Percentiles rank a stretch among this genome's conserved stretches.
Conservation (phyloP, 352 stramenopile species). For the Phytophthora vignae region DNA sequence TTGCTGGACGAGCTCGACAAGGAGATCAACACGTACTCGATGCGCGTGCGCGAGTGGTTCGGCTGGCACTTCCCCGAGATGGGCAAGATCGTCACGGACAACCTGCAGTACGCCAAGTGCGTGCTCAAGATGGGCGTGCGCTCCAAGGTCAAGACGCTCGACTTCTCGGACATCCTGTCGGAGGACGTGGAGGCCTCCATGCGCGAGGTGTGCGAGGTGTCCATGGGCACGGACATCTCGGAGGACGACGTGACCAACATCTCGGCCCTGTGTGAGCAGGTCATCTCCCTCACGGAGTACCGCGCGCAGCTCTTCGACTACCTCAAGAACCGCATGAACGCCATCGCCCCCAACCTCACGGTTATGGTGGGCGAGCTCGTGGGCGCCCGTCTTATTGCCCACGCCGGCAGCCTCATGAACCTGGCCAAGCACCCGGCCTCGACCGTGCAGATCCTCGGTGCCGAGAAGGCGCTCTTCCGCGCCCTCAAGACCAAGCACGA, state of each 20-base stretch:
- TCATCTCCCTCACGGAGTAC: conserved; percentile 91
- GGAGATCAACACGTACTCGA: conserved; percentile 99
- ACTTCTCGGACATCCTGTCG: conserved; percentile 92
- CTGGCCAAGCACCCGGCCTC: conserved; percentile 99
- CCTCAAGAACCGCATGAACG: conserved; percentile 99
- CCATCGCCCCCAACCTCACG: conserved; percentile 99
- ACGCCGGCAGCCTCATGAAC: conserved; percentile 99
- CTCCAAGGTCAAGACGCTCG: conserved; percentile 93
- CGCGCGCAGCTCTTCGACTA: conserved; percentile 99
- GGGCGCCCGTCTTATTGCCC: conserved; percentile 98
- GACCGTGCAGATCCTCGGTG: conserved; percentile 99
- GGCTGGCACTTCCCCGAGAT: conserved; percentile 98
- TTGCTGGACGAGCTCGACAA: conserved; percentile 99
- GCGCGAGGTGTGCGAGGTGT: conserved; percentile 98
- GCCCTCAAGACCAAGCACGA: conserved; percentile 99
- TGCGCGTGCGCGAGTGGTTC: conserved; percentile 99
- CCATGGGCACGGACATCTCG: conserved; percentile 99
- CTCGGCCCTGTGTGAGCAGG: conserved; percentile 92
- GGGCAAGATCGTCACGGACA: conserved; percentile 98
- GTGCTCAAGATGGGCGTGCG: conserved; percentile 96
- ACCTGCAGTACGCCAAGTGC: conserved; percentile 98
- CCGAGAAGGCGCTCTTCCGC: conserved; percentile 99
- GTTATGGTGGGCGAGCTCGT: conserved; percentile 99
- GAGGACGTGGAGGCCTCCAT: conserved; percentile 95
- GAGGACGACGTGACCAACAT: conserved; percentile 99